These are phyloP conservation scores for Penicillium fuscoglaucum DNA, from an alignment of 2,329 filamentous ascomycete species.

Conservation along the genomic window DNA sequence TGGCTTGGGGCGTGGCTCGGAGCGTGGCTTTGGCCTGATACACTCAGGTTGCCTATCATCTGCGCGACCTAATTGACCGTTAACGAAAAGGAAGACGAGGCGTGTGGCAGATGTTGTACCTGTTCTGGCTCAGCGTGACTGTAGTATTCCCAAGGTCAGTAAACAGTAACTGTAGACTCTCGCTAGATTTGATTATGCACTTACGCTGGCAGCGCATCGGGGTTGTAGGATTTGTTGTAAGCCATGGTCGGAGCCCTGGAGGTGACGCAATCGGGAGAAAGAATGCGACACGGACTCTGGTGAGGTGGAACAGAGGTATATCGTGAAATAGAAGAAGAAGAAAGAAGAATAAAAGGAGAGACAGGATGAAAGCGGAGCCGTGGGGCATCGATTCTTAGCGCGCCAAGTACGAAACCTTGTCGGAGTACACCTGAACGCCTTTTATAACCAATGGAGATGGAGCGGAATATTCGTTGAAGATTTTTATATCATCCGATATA, in stretches of 20 bases:
- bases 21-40: slow-evolving; percentile 25
- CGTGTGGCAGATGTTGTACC: slow-evolving; percentile 43
- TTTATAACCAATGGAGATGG: background rate
- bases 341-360: slow-evolving; percentile 9
- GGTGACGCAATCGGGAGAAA: slow-evolving; percentile 27
- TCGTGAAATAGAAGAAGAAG: background rate
- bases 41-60: slow-evolving; percentile 42
- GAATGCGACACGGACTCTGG: slow-evolving; percentile 3
- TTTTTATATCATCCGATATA: background rate
- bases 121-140: slow-evolving; percentile 76
- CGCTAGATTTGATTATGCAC: slow-evolving; percentile 40
- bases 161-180: slow-evolving; percentile 17
- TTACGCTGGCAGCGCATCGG: slow-evolving; percentile 90
- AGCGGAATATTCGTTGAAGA: background rate
- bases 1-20: slow-evolving; percentile 19
- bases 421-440: background rate
- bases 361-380: slow-evolving; percentile 25
- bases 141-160: slow-evolving; percentile 21
- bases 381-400: slow-evolving; percentile 27
- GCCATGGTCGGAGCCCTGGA: slow-evolving; percentile 63
- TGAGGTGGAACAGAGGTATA: background rate
- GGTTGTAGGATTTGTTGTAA: slow-evolving; percentile 90
- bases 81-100: background rate
- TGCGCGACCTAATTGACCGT: slow-evolving; percentile 44
- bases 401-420: slow-evolving; percentile 15